Conservation (phyloP, 140 eudicot species). For the Stevia rebaudiana region DNA sequence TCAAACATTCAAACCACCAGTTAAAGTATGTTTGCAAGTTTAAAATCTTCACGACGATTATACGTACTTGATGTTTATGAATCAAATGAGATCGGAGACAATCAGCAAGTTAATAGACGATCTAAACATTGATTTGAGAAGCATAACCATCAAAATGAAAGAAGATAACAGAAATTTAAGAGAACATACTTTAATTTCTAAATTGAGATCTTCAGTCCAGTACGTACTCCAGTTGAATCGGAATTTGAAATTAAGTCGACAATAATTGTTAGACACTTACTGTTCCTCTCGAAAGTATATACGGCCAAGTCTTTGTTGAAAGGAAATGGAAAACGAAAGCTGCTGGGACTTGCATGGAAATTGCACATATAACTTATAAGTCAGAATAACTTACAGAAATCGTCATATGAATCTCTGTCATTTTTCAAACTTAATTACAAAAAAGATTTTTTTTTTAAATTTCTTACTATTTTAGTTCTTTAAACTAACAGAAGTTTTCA, state of each 20-base stretch:
- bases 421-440: no score
- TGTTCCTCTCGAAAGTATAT: neutral
- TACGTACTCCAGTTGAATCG: neutral
- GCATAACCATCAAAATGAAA: neutral
- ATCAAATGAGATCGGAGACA: neutral
- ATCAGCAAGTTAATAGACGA: neutral
- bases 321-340: neutral
- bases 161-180: neutral
- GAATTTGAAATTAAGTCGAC: neutral
- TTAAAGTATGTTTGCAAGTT: no score
- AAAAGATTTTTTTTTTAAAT: no score
- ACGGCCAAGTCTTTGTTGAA: neutral
- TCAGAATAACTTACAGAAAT: no score
- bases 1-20: no score
- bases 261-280: neutral
- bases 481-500: no score
- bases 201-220: constrained; percentile 5
- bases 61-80: neutral
- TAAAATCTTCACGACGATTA: neutral
- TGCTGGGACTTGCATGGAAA: neutral
- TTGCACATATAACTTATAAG: no score
- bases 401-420: no score
- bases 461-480: no score
- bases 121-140: constrained; percentile 11
- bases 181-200: constrained; percentile 3